Percentiles rank a stretch among this genome's conserved stretches.
Conservation (phyloP, 371 early-diverging fungal species). For the Mortierella sp. region DNA sequence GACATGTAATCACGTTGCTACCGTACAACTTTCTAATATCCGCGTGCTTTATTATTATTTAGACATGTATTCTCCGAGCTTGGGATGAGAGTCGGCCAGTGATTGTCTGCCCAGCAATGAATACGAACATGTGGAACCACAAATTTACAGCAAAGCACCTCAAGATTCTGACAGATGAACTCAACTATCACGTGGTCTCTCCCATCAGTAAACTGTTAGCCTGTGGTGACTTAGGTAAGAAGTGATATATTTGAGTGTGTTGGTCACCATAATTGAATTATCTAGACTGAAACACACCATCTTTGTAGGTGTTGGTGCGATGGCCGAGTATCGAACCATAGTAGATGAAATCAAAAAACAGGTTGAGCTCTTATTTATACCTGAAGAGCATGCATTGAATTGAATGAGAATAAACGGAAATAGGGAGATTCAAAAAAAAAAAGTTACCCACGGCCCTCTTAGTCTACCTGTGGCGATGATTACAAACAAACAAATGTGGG, state of each 20-base stretch:
- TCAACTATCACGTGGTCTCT: conserved; percentile 74
- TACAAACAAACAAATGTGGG: neutral
- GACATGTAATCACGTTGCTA: neutral
- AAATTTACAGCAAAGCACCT: conserved; percentile 88
- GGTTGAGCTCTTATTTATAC: conserved; percentile 13
- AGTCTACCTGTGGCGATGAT: neutral
- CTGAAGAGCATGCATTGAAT: neutral
- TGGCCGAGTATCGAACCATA: conserved; percentile 65
- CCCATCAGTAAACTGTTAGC: conserved; percentile 92
- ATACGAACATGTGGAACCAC: conserved; percentile 97
- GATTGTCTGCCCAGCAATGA: conserved; percentile 96
- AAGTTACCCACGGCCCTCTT: too few relatives aligned
- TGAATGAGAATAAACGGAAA: too few relatives aligned
- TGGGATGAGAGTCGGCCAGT: conserved; percentile 85
- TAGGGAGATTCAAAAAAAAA: too few relatives aligned
- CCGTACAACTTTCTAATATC: neutral
- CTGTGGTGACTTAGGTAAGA: conserved; percentile 91
- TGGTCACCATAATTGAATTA: neutral
- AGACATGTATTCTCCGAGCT: conserved; percentile 94
- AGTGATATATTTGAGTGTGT: neutral
- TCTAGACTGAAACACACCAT: neutral
- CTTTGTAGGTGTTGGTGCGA: conserved; percentile 65
- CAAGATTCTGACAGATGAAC: conserved; percentile 59
- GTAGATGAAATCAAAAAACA: conserved; percentile 56
- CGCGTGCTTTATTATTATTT: neutral